Conservation (phyloP, 164 flowering plant genomes). For the Magnolia changhungtana region DNA sequence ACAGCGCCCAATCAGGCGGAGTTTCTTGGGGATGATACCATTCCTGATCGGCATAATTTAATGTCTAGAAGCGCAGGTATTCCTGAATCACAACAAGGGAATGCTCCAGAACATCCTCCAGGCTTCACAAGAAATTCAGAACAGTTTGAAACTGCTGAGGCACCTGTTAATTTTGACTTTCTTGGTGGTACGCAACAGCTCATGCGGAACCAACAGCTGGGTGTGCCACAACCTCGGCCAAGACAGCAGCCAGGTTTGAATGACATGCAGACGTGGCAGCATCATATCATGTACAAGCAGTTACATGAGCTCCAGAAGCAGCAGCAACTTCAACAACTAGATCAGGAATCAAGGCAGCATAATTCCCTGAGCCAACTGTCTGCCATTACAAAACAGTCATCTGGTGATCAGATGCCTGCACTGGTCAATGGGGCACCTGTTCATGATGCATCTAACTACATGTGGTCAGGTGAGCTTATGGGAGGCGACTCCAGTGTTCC, state of each 20-base stretch:
- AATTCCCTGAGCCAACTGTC: constrained; percentile 37
- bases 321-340: constrained; percentile 55
- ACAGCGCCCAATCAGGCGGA: constrained; percentile 39
- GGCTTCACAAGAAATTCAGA: constrained; percentile 7
- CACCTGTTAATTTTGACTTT: constrained; percentile 29
- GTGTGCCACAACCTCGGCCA: constrained; percentile 35
- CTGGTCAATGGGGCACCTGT: constrained; percentile 42
- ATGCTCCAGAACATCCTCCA: constrained; percentile 18
- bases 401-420: constrained; percentile 37
- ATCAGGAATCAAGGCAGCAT: constrained; percentile 44
- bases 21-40: constrained; percentile 37
- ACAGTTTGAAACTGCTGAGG: constrained; percentile 26
- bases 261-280: constrained; percentile 62
- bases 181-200: constrained; percentile 28
- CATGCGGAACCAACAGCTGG: constrained; percentile 33
- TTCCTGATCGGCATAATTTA: constrained; percentile 33
- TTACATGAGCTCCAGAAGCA: constrained; percentile 66
- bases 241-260: constrained; percentile 43
- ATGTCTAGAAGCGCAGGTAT: constrained; percentile 35
- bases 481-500: constrained; percentile 23
- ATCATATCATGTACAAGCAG: constrained; percentile 58
- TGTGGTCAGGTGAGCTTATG: constrained; percentile 20
- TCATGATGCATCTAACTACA: constrained; percentile 33
- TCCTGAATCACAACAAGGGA: constrained; percentile 40
- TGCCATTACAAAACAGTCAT: constrained; percentile 33